Evolutionary conservation across 352 stramenopile genomes (phyloP).

Genomic region (Peronospora belbahrii): DNA sequence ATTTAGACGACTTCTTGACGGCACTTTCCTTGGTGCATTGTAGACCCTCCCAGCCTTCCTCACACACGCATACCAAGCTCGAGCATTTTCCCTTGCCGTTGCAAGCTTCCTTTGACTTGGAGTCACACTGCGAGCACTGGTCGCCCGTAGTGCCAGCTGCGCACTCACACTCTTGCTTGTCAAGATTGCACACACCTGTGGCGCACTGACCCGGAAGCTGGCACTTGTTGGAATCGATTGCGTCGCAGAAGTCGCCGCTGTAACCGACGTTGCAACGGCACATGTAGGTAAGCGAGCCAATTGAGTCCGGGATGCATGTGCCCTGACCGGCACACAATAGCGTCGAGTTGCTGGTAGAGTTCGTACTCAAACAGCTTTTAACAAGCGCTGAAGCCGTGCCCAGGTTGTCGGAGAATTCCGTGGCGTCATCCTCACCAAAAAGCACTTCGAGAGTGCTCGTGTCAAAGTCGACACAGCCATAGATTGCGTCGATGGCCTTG

Average conservation of each 20-base stretch:
- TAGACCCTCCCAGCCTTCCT: constrained; percentile 49
- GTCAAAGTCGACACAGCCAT: constrained; percentile 68
- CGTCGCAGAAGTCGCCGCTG: constrained; percentile 47
- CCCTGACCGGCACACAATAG: constrained; percentile 58
- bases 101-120: constrained; percentile 40
- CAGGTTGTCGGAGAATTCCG: constrained; percentile 43
- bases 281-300: constrained; percentile 43
- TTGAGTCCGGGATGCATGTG: constrained; percentile 40
- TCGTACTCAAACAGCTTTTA: constrained; percentile 42
- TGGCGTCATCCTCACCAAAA: constrained; percentile 52
- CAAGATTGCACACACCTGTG: constrained; percentile 59
- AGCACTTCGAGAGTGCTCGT: constrained; percentile 38
- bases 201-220: constrained; percentile 60
- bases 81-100: constrained; percentile 52
- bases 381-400: constrained; percentile 35
- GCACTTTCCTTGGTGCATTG: constrained; percentile 60
- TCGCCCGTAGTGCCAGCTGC: constrained; percentile 51
- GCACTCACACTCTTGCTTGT: constrained; percentile 58
- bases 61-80: constrained; percentile 45
- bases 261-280: constrained; percentile 75
- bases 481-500: constrained; percentile 48
- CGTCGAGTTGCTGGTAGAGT: constrained; percentile 36
- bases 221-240: constrained; percentile 69
- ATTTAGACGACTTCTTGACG: constrained; percentile 30
- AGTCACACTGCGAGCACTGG: constrained; percentile 70